Evolutionary conservation across 2,329 filamentous ascomycete genomes (phyloP).

Genomic region (Metarhizium robertsii): DNA sequence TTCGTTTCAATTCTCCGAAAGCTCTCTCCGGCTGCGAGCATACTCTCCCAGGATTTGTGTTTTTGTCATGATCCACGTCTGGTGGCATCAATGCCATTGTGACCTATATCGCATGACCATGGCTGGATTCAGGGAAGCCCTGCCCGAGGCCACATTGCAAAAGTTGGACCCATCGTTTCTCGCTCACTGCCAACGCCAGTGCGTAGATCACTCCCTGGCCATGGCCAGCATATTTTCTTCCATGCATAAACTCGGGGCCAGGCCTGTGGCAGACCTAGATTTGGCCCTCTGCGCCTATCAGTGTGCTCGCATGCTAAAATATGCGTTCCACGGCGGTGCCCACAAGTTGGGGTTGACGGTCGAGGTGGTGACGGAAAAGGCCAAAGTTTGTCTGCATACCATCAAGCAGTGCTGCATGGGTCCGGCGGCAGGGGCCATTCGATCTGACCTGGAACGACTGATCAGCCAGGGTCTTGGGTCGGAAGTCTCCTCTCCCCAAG

Average conservation of each 20-base stretch:
- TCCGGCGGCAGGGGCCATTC: conserved; percentile 37
- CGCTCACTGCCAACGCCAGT: conserved; percentile 38
- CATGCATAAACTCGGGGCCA: conserved; percentile 40
- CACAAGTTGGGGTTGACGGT: conserved; percentile 33
- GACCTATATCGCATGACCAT: conserved; percentile 47
- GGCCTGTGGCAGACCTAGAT: conserved; percentile 45
- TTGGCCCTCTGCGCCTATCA: conserved; percentile 47
- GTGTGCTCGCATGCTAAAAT: conserved; percentile 43
- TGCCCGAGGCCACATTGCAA: conserved; percentile 33
- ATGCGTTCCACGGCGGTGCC: conserved; percentile 36
- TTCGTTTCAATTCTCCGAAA: conserved; percentile 49
- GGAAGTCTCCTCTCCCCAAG: conserved; percentile 10
- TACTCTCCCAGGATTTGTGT: conserved; percentile 49
- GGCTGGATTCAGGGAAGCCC: conserved; percentile 39
- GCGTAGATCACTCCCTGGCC: conserved; percentile 43
- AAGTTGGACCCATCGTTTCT: conserved; percentile 40
- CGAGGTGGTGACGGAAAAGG: conserved; percentile 39
- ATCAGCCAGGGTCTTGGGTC: conserved; percentile 34
- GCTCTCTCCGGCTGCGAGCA: conserved; percentile 43
- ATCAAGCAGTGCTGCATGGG: conserved; percentile 42
- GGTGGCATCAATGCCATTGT: conserved; percentile 50
- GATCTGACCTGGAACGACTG: conserved; percentile 40
- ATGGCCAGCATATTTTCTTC: conserved; percentile 47
- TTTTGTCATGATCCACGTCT: conserved; percentile 51
- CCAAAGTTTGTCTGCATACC: conserved; percentile 39